Base-by-base conservation (phyloP, 495 filamentous ascomycete genomes). In the Alectoria sarmentosa region DNA sequence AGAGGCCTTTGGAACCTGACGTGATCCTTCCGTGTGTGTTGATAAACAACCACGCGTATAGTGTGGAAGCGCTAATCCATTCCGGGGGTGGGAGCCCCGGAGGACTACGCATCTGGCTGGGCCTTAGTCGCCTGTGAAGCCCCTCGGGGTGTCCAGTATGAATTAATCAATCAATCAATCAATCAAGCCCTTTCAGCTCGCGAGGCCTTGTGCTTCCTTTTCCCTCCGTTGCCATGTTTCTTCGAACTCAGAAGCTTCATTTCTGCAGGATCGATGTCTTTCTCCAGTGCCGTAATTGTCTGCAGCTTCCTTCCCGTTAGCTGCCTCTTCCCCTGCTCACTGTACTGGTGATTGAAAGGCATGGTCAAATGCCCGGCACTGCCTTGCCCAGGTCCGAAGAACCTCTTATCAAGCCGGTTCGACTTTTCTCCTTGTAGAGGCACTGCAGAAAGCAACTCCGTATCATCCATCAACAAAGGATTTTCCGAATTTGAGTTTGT, bases 181-280 rank as follows among this genome's bases (percentile, higher is more conserved):
- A 37, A 37, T 37, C 36, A 37, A n/a, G n/a, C n/a, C n/a, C n/a
- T n/a, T n/a, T n/a, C n/a, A n/a, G n/a, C 39, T 34, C 52, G 52
- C n/a, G 49, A 54, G 39, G 52, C 38, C 15, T 66, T 57, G 30
- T 67, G 59, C 38, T 67, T 69, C 62, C 59, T 67, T 56, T 96
- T 85, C 62, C 88, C 86, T 11, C 82, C 87, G 79, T 98, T 98
- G 76, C 91, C 96, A 75, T 98, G 95, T 78, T 97, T 98, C 84
- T 99, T 99, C 34, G 88, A 73, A 63, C 70, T 85, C 70, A 79
- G 75, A 44, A 82, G 62, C 72, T 81, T 84, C 67, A 96, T 79
- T 60, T 98, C 95, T 39, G 86, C 88, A 3, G 90, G 88, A 72
- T 95, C 90, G 17, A 97, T 72, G 52, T 88, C 87, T 65, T 88